Evolutionary conservation across 78 protist genomes (phyloP).

Genomic region (Polysphondylium violaceum): DNA sequence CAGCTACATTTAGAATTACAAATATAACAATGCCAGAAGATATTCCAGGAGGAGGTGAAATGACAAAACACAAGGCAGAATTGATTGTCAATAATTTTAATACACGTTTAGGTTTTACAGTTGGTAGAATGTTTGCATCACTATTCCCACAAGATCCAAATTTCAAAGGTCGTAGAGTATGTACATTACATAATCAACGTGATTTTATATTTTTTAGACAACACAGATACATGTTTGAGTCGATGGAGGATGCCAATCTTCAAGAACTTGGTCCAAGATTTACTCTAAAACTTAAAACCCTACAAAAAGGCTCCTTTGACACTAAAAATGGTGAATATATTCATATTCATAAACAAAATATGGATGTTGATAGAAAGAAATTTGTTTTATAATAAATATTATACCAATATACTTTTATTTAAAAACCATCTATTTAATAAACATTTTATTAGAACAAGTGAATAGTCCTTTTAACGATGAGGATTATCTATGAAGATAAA

Average conservation of each 20-base stretch:
- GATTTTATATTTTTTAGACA: constrained; percentile 98
- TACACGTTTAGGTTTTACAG: constrained; percentile 95
- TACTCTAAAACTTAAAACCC: constrained; percentile 93
- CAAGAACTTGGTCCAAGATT: constrained; percentile 99
- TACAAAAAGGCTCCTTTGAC: constrained; percentile 97
- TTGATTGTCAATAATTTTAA: constrained; percentile 95
- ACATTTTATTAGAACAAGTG: not conserved
- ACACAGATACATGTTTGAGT: constrained; percentile 90
- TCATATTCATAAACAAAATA: constrained; percentile 80
- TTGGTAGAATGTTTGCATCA: constrained; percentile 94
- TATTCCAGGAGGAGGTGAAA: constrained; percentile 74
- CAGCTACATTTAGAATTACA: constrained; percentile 93
- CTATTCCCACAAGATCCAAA: constrained; percentile 95
- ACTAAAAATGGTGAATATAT: constrained; percentile 94
- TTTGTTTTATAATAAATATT: constrained; percentile 72
- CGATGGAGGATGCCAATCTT: constrained; percentile 76
- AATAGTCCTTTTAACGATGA: too few species aligned
- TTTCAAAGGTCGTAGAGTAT: constrained; percentile 94
- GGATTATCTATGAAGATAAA: too few species aligned
- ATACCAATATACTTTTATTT: not conserved
- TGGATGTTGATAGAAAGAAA: constrained; percentile 81
- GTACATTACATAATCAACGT: constrained; percentile 98
- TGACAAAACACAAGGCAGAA: constrained; percentile 85
- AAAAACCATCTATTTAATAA: not conserved
- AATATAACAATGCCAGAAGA: constrained; percentile 67